These are phyloP conservation scores for Dryas octopetala DNA, from an alignment of 306 rosid genomes.

Conservation along the genomic window DNA sequence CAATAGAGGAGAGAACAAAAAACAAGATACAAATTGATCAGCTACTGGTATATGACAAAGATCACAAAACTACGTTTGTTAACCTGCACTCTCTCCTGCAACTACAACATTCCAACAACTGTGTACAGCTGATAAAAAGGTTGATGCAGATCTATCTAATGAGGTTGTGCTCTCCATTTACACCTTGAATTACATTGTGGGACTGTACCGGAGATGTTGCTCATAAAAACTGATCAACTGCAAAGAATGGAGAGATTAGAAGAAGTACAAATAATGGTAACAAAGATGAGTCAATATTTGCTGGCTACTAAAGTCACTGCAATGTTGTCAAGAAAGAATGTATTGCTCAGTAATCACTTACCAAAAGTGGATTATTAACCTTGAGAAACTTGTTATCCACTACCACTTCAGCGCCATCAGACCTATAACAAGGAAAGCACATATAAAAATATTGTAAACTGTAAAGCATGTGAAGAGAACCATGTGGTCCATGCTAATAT, in stretches of 20 bases:
- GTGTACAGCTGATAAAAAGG: conserved; percentile 30
- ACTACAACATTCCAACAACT: conserved; percentile 34
- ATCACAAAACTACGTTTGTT: conserved; percentile 29
- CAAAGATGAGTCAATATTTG: not conserved
- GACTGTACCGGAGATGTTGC: conserved; percentile 81
- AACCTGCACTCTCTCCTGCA: conserved; percentile 34
- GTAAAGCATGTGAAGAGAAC: conserved; percentile 10
- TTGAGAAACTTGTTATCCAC: conserved; percentile 92
- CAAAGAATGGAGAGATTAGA: conserved; percentile 19
- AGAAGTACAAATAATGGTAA: not conserved
- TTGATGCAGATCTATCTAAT: conserved; percentile 27
- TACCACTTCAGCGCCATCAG: conserved; percentile 79
- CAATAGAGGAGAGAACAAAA: conserved; percentile 10
- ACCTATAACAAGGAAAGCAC: conserved; percentile 41
- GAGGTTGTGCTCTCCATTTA: conserved; percentile 30
- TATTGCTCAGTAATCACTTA: conserved; percentile 26
- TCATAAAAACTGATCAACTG: conserved; percentile 90
- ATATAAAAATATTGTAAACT: not conserved
- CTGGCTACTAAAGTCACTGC: conserved; percentile 3
- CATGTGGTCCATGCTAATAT: conserved; percentile 2
- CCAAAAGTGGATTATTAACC: conserved; percentile 74
- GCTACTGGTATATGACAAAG: conserved; percentile 20
- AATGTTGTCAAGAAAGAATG: conserved; percentile 10
- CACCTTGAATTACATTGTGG: conserved; percentile 39
- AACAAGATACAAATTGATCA: conserved; percentile 14